These are phyloP conservation scores for Areca catechu DNA, from an alignment of 176 grass and related monocot species.

Conservation along the genomic window DNA sequence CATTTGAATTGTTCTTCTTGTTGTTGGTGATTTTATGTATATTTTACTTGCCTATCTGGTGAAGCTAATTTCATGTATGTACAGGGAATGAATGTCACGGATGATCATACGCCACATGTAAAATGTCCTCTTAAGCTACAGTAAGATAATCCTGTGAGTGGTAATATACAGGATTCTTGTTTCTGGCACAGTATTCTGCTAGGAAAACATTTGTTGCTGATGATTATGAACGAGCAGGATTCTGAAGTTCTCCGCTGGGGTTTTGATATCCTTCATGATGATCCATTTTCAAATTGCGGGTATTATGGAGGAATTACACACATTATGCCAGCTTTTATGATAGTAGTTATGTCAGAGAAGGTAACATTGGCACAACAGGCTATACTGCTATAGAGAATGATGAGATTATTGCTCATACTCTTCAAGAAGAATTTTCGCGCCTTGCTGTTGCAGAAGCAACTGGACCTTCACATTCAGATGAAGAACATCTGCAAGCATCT, in stretches of 20 bases:
- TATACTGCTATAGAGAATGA: conserved; percentile 8
- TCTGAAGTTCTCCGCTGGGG: conserved; percentile 56
- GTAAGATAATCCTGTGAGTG: neutral
- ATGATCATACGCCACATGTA: too few species aligned
- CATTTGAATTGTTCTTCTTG: too few species aligned
- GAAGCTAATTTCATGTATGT: too few species aligned
- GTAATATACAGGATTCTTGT: conserved; percentile 8
- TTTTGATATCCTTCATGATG: conserved; percentile 49
- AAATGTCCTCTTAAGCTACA: neutral
- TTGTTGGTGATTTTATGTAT: too few species aligned
- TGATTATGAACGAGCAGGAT: conserved; percentile 74
- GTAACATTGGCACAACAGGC: conserved; percentile 24
- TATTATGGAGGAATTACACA: conserved; percentile 46
- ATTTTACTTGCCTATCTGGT: too few species aligned
- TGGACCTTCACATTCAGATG: conserved; percentile 47
- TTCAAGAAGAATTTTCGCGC: conserved; percentile 21
- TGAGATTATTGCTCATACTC: conserved; percentile 14
- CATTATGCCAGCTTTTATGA: conserved; percentile 39
- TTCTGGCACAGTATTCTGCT: conserved; percentile 17
- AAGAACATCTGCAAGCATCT: conserved; percentile 51
- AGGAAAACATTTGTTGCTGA: conserved; percentile 27
- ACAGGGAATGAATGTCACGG: too few species aligned
- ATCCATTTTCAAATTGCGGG: conserved; percentile 39
- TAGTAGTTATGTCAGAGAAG: conserved; percentile 57
- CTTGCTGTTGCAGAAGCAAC: conserved; percentile 50